phyloP scores from a whole-genome alignment of 192 early-diverging fungal genomes.

The Helicostylum pulchrum region DNA sequence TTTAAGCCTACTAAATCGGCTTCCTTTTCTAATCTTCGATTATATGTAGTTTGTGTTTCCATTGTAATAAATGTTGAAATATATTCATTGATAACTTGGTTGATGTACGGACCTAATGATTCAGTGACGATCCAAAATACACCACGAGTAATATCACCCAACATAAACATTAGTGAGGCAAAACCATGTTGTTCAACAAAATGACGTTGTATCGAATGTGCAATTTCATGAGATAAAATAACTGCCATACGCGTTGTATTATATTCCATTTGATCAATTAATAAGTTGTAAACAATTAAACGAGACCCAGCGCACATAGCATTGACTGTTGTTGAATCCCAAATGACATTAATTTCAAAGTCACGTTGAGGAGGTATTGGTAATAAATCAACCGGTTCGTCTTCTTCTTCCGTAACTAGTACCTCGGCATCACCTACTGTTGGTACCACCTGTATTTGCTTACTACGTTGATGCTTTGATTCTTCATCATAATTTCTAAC shows the following conservation, averaged over 20 bases:
- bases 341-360: conserved; percentile 36
- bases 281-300: conserved; percentile 34
- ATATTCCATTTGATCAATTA: conserved; percentile 37
- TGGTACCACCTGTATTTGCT: too few relatives aligned
- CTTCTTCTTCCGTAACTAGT: neutral
- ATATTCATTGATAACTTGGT: conserved; percentile 31
- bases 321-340: conserved; percentile 33
- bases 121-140: conserved; percentile 40
- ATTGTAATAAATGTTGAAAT: conserved; percentile 18
- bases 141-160: conserved; percentile 44
- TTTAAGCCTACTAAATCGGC: conserved; percentile 50
- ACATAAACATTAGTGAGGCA: conserved; percentile 44
- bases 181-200: conserved; percentile 54
- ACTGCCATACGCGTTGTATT: conserved; percentile 47
- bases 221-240: conserved; percentile 55
- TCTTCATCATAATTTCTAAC: conserved; percentile 19
- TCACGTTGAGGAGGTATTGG: neutral
- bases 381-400: neutral
- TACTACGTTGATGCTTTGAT: neutral
- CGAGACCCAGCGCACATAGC: conserved; percentile 35
- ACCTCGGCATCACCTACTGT: neutral
- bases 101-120: conserved; percentile 35
- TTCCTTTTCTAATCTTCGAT: conserved; percentile 48
- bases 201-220: conserved; percentile 53
- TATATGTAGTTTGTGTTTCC: conserved; percentile 33